Percentiles rank a stretch among this genome's conserved stretches.
Conservation (phyloP, 192 early-diverging fungal genomes). For the Pilobolus umbonatus region DNA sequence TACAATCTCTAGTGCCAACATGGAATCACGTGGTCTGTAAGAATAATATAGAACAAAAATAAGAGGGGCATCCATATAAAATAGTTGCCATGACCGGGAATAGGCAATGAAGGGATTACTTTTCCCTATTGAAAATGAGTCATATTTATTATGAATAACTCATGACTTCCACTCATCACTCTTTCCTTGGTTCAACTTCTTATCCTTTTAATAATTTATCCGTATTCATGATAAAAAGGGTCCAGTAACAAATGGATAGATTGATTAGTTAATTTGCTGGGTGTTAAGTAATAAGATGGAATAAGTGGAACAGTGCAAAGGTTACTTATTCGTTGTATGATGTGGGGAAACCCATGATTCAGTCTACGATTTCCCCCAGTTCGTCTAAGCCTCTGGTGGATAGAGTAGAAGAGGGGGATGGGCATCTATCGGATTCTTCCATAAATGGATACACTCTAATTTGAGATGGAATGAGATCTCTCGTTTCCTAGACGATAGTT, state of each 20-base stretch:
- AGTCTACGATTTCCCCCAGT: neutral
- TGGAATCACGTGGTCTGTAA: conserved; percentile 3
- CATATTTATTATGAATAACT: neutral
- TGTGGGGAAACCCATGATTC: too few relatives aligned
- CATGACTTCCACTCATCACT: neutral
- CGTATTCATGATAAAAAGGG: neutral
- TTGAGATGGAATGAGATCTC: conserved; percentile 1
- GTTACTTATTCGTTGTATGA: too few relatives aligned
- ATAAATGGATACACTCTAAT: conserved; percentile 1
- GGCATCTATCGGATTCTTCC: neutral
- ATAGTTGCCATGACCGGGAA: neutral
- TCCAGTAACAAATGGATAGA: too few relatives aligned
- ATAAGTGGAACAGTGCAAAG: too few relatives aligned
- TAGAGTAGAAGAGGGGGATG: neutral
- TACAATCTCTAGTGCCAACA: neutral
- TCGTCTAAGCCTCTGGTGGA: neutral
- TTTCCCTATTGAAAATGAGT: neutral
- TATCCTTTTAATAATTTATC: neutral
- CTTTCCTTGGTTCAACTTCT: neutral
- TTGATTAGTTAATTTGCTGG: too few relatives aligned
- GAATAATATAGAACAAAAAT: neutral
- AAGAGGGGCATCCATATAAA: neutral
- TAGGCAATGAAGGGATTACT: neutral
- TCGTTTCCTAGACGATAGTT: conserved; percentile 3
- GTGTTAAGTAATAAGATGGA: too few relatives aligned